These are phyloP conservation scores for Suillus ampliporus DNA, from an alignment of 768 basidiomycete species.

Conservation along the genomic window DNA sequence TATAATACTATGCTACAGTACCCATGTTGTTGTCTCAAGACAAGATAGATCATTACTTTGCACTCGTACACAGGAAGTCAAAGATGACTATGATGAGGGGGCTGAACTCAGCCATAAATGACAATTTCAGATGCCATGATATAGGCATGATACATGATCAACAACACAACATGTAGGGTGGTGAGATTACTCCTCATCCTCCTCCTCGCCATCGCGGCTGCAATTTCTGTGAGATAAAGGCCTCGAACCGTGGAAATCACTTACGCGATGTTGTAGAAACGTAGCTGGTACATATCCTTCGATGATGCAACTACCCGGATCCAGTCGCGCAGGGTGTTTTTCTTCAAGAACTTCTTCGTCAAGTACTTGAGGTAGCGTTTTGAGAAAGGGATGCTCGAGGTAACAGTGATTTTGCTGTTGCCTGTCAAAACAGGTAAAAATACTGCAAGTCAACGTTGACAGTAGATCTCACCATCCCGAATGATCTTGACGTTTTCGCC, in stretches of 20 bases:
- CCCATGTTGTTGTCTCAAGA: not conserved
- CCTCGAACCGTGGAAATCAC: slow-evolving; percentile 31
- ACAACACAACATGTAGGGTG: not conserved
- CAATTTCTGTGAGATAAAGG: slow-evolving; percentile 15
- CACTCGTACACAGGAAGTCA: not conserved
- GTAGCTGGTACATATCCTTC: slow-evolving; percentile 93
- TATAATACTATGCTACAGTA: not conserved
- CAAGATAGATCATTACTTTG: not conserved
- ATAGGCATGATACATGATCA: slow-evolving; percentile 12
- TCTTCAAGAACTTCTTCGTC: slow-evolving; percentile 99
- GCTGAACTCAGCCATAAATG: not conserved
- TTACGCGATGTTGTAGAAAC: slow-evolving; percentile 93
- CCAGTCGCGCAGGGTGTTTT: slow-evolving; percentile 95
- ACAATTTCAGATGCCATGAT: slow-evolving; percentile 1
- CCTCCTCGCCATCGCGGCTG: slow-evolving; percentile 58
- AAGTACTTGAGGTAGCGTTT: slow-evolving; percentile 99
- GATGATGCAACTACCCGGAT: slow-evolving; percentile 92
- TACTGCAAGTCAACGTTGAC: slow-evolving; percentile 1
- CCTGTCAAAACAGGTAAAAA: slow-evolving; percentile 45
- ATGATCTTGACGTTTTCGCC: slow-evolving; percentile 87
- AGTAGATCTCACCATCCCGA: slow-evolving; percentile 68
- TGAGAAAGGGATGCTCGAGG: slow-evolving; percentile 88
- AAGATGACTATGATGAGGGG: not conserved
- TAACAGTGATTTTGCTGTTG: slow-evolving; percentile 83
- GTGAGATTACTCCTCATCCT: slow-evolving; percentile 51